Evolutionary conservation across 2,329 filamentous ascomycete genomes (phyloP), one percentile per base, ranked within the genome.

Genomic region (Exophiala viscosa): DNA sequence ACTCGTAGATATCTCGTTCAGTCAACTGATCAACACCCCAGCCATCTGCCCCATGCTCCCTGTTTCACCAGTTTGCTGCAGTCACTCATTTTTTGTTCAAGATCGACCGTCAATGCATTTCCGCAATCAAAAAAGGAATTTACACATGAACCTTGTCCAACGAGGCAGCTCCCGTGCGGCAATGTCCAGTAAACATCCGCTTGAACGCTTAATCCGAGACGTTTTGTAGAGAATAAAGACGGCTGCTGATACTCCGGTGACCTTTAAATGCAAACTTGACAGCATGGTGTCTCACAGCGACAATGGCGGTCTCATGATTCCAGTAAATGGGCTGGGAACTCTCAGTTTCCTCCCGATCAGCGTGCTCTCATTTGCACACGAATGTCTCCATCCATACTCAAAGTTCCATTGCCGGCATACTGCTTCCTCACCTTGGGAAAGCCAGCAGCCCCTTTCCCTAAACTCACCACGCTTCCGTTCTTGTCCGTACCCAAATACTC

Each of bases 371-470:
- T 53, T 46, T 50, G 54, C 20, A 60, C 48, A 15, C 44, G 54
- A 43, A 57, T 38, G 46, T 58, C 51, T 34, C 55, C 52, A 35
- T 56, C 50, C 38, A 52, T 51, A n/a, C 33, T 45, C 57, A 58
- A 40, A 6, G 55, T 55, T n/a, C 52, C 53, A 43, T 50, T 57
- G 36, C 57, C 53, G 14, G 51, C 51, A 46, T 53, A 54, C 23
- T 48, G 49, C 20, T 45, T 35, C 39, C 50, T 58, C 35, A 55
- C 35, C 17, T 47, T 31, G 15, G 55, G 56, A 48, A 59, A 59
- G 3, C 28, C 38, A 47, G 31, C n/a, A 9, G 45, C 35, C 9
- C 34, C 45, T 28, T 45, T 51, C 10, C 50, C 57, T 40, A 45
- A 32, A 11, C 38, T 38, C 45, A 32, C 33, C 23, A 36, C 35